Evolutionary conservation across 75 land plant species (phyloP).

Genomic region (Picea sitchensis): DNA sequence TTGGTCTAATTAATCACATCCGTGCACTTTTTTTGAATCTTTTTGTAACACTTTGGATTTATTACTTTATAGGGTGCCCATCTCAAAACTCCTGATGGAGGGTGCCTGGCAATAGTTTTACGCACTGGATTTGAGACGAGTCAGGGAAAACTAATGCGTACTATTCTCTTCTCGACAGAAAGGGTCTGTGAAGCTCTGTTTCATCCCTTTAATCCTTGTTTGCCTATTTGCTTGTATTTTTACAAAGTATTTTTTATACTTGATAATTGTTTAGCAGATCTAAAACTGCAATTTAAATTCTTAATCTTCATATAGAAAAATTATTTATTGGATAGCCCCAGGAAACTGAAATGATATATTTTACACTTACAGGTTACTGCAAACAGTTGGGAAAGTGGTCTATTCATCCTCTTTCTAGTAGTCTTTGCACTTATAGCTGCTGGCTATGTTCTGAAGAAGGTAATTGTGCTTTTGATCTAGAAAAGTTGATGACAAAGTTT

Average conservation of each 20-base stretch:
- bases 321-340: background rate
- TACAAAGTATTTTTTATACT: background rate
- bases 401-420: conserved; percentile 93
- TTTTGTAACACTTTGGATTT: background rate
- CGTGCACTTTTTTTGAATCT: background rate
- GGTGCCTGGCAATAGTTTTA: conserved; percentile 89
- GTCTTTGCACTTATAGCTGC: conserved; percentile 96
- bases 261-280: background rate
- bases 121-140: conserved; percentile 98
- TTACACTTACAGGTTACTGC: conserved; percentile 74
- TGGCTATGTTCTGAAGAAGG: conserved; percentile 97
- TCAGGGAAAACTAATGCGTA: conserved; percentile 97
- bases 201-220: background rate
- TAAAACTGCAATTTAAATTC: background rate
- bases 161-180: conserved; percentile 97
- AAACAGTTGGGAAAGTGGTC: conserved; percentile 98
- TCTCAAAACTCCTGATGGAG: conserved; percentile 95
- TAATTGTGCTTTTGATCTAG: conserved; percentile 9
- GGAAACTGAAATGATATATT: background rate
- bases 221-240: background rate
- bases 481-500: background rate
- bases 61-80: conserved; percentile 25
- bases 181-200: conserved; percentile 48
- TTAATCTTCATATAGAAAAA: background rate
- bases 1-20: conserved; percentile 13